phyloP scores from a whole-genome alignment of 106 monocot species.

The Dioscorea zingiberensis region DNA sequence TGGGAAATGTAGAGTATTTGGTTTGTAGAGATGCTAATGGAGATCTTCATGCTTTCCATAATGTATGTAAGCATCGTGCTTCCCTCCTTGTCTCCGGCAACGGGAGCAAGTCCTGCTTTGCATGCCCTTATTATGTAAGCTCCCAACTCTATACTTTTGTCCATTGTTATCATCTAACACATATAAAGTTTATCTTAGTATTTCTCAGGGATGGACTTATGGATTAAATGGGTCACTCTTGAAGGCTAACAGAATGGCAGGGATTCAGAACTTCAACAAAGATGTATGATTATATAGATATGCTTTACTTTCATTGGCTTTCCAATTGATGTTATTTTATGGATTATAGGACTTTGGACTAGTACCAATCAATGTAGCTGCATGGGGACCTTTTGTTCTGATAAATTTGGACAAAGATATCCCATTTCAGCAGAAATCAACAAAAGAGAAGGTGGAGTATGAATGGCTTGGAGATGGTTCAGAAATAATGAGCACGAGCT shows the following conservation, averaged over 20 bases:
- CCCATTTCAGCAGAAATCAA: conserved; percentile 7
- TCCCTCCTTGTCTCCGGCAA: conserved; percentile 69
- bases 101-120: conserved; percentile 68
- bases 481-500: conserved; percentile 51
- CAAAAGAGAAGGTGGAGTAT: conserved; percentile 23
- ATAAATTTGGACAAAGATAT: conserved; percentile 28
- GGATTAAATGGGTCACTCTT: conserved; percentile 70
- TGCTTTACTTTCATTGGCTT: too few species aligned
- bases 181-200: neutral
- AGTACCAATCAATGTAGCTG: conserved; percentile 57
- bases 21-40: conserved; percentile 76
- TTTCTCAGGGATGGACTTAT: conserved; percentile 82
- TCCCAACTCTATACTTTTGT: neutral
- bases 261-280: conserved; percentile 70
- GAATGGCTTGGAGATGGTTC: conserved; percentile 81
- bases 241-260: conserved; percentile 75
- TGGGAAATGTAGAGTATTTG: conserved; percentile 74
- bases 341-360: conserved; percentile 68
- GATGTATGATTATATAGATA: conserved; percentile 20
- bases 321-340: neutral
- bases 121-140: conserved; percentile 92
- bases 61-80: conserved; percentile 86
- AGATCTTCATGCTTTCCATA: conserved; percentile 77
- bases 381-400: conserved; percentile 88
- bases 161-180: too few species aligned